A percentile compares a stretch with the other conserved stretches of the same genome.
Conservation (phyloP, 768 basidiomycete species). For the Amanita exitialis region DNA sequence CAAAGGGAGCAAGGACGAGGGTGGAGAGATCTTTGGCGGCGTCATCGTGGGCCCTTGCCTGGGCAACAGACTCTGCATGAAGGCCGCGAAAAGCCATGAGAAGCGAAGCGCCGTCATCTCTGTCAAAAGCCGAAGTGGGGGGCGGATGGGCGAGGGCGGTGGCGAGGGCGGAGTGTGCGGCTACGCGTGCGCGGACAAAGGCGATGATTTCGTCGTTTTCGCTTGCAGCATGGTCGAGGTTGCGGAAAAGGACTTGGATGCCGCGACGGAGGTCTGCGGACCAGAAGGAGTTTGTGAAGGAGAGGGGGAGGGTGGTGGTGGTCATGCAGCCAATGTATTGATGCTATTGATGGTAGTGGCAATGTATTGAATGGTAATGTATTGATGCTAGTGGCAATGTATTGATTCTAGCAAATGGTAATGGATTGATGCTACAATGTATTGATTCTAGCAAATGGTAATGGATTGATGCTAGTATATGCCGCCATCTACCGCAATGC, state of each 20-base stretch:
- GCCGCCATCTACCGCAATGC: no score
- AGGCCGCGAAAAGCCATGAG: slow-evolving; percentile 73
- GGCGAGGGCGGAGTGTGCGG: slow-evolving; percentile 60
- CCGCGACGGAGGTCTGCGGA: slow-evolving; percentile 82
- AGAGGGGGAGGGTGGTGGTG: slow-evolving; percentile 84
- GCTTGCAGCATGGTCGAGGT: slow-evolving; percentile 65
- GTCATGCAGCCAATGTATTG: no score
- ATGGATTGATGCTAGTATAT: no score
- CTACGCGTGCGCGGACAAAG: slow-evolving; percentile 64
- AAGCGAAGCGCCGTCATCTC: slow-evolving; percentile 81
- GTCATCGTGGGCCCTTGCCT: slow-evolving; percentile 66
- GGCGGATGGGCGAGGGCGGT: slow-evolving; percentile 42
- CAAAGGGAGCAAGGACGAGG: slow-evolving; percentile 73
- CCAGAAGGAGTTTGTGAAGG: slow-evolving; percentile 93
- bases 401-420: no score
- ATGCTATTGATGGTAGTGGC: no score
- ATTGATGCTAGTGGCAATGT: no score
- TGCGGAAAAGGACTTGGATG: slow-evolving; percentile 64
- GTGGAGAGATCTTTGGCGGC: slow-evolving; percentile 69
- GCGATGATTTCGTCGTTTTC: slow-evolving; percentile 80
- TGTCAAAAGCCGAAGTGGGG: slow-evolving; percentile 44
- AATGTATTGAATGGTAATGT: no score
- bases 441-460: no score
- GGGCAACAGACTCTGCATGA: slow-evolving; percentile 57
- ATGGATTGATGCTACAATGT: no score